These are phyloP conservation scores for Xylariaceae sp. DNA, from an alignment of 2,329 filamentous ascomycete genomes.

Conservation along the genomic window DNA sequence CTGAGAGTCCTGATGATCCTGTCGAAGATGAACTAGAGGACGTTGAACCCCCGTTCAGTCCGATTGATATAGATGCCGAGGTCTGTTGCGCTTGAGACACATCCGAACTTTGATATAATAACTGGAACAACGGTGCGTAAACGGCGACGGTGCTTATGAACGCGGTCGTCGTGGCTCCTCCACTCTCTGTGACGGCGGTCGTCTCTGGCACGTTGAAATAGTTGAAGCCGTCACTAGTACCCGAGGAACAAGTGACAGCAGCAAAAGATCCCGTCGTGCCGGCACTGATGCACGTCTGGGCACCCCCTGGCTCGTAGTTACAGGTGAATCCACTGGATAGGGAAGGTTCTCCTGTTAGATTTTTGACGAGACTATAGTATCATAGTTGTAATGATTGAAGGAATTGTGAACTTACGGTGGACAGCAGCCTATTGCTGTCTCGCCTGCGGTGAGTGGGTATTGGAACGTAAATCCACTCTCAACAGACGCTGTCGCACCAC, in stretches of 20 bases:
- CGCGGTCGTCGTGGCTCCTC: not conserved
- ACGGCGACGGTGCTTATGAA: conserved; percentile 15
- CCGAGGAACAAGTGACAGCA: conserved; percentile 2
- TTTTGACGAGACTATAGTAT: too few species aligned
- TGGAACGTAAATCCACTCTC: conserved; percentile 23
- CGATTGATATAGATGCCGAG: too few species aligned
- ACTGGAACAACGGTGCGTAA: conserved; percentile 30
- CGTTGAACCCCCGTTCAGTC: not conserved
- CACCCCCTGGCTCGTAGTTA: conserved; percentile 7
- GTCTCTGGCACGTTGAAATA: conserved; percentile 4
- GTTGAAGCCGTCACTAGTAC: conserved; percentile 4
- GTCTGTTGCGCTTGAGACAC: conserved; percentile 13
- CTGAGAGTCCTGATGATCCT: conserved; percentile 1
- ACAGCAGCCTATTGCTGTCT: conserved; percentile 34
- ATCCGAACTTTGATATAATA: conserved; percentile 25
- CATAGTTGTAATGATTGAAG: not conserved
- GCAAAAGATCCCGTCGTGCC: conserved; percentile 6
- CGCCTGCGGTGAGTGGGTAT: conserved; percentile 23
- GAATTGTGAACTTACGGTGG: conserved; percentile 26
- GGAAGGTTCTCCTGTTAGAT: too few species aligned
- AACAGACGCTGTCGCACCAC: conserved; percentile 22
- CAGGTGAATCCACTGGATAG: conserved; percentile 9
- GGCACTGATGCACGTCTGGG: conserved; percentile 9
- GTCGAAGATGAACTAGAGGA: not conserved
- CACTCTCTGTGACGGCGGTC: conserved; percentile 4